These are phyloP conservation scores for Madurella mycetomatis DNA, from an alignment of 2,329 filamentous ascomycete genomes.

Conservation along the genomic window DNA sequence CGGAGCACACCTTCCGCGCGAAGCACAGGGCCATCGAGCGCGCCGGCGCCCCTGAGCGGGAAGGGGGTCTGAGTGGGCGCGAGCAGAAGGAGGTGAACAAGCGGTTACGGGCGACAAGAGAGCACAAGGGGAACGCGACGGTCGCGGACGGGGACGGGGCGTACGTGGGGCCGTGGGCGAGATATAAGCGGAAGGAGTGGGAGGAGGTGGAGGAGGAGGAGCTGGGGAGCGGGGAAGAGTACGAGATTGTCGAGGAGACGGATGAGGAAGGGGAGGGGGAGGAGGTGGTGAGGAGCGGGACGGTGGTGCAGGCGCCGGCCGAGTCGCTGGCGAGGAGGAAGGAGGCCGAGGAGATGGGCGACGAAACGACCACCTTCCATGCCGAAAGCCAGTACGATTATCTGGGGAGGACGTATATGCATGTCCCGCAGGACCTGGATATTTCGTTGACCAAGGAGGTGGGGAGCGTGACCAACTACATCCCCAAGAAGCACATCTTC, in stretches of 20 bases:
- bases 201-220: slow-evolving; percentile 69
- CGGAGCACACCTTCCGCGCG: slow-evolving; percentile 82
- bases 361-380: slow-evolving; percentile 84
- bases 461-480: slow-evolving; percentile 80
- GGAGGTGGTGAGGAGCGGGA: slow-evolving; percentile 61
- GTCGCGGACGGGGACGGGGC: slow-evolving; percentile 81
- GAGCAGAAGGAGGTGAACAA: slow-evolving; percentile 68
- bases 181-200: slow-evolving; percentile 68
- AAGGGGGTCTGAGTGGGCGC: slow-evolving; percentile 48
- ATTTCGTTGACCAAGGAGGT: slow-evolving; percentile 77
- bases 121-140: slow-evolving; percentile 78
- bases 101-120: slow-evolving; percentile 66
- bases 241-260: slow-evolving; percentile 69
- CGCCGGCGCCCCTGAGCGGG: slow-evolving; percentile 50
- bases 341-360: slow-evolving; percentile 55
- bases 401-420: slow-evolving; percentile 95
- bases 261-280: slow-evolving; percentile 76
- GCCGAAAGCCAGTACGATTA: slow-evolving; percentile 83
- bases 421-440: slow-evolving; percentile 86
- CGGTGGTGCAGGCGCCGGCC: slow-evolving; percentile 53
- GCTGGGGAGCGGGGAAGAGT: slow-evolving; percentile 74
- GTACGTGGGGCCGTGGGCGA: slow-evolving; percentile 94
- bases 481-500: slow-evolving; percentile 90
- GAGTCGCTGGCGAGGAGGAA: slow-evolving; percentile 52
- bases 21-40: slow-evolving; percentile 82